Percentiles rank a stretch among this genome's conserved stretches.
Evolutionary conservation across 1,284 basidiomycete species (phyloP).

Genomic region (Tilletia caries): DNA sequence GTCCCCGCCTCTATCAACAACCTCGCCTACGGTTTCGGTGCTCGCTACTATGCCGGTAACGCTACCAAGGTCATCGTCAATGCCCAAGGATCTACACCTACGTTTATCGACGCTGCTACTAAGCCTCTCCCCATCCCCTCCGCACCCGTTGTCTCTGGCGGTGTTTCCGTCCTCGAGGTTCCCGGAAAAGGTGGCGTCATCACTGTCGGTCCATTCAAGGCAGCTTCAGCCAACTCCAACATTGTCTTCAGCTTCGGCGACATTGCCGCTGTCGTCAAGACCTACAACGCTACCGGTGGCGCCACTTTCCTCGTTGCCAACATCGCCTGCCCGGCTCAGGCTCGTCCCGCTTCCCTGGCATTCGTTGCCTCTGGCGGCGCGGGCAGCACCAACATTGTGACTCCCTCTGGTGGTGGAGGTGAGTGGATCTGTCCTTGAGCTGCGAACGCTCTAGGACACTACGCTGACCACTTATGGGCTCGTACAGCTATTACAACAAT

Average conservation of each 20-base stretch:
- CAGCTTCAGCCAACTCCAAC: neutral
- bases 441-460: too few species aligned
- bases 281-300: neutral
- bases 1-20: slow-evolving; percentile 13
- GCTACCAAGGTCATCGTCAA: slow-evolving; percentile 14
- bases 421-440: too few species aligned
- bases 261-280: slow-evolving; percentile 2
- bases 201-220: neutral
- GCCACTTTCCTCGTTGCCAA: slow-evolving; percentile 7
- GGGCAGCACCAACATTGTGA: neutral
- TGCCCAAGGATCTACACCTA: neutral
- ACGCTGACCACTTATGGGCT: too few species aligned
- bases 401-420: neutral
- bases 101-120: neutral
- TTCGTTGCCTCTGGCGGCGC: neutral
- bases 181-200: neutral
- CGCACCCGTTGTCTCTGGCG: slow-evolving; percentile 10
- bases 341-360: neutral
- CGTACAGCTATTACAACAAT: neutral
- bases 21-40: slow-evolving; percentile 7
- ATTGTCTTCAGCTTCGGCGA: slow-evolving; percentile 2
- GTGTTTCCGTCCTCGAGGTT: slow-evolving; percentile 10
- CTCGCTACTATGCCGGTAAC: slow-evolving; percentile 2
- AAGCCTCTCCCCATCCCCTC: neutral
- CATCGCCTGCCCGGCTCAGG: slow-evolving; percentile 7